phyloP scores from a whole-genome alignment of 768 basidiomycete species.

The Phylloporus arenicola region DNA sequence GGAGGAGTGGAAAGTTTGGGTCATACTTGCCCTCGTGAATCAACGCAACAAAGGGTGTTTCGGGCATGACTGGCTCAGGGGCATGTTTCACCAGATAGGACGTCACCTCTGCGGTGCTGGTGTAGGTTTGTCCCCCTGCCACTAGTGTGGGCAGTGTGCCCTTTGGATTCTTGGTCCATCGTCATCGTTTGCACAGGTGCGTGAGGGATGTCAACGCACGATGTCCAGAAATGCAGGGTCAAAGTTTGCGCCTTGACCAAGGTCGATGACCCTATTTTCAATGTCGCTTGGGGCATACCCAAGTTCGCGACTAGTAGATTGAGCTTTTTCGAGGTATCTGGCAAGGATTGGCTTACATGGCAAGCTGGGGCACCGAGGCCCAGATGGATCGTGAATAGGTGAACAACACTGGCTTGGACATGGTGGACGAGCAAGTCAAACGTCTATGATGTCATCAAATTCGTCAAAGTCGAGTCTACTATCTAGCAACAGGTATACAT shows the following conservation, averaged over 20 bases:
- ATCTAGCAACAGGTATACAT: background rate
- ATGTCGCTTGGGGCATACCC: slow-evolving; percentile 35
- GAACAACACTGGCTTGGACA: slow-evolving; percentile 30
- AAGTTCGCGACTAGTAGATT: slow-evolving; percentile 35
- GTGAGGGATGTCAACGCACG: slow-evolving; percentile 18
- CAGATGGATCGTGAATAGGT: slow-evolving; percentile 36
- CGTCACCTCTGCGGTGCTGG: slow-evolving; percentile 38
- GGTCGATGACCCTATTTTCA: slow-evolving; percentile 35
- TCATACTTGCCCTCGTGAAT: slow-evolving; percentile 44
- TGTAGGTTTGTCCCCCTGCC: slow-evolving; percentile 33
- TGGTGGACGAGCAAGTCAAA: background rate
- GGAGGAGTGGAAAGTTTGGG: slow-evolving; percentile 47
- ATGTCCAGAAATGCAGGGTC: slow-evolving; percentile 40
- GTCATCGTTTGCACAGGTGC: background rate
- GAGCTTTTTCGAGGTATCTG: too few species aligned
- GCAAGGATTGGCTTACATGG: slow-evolving; percentile 29
- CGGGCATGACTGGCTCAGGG: slow-evolving; percentile 31
- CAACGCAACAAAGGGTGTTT: slow-evolving; percentile 33
- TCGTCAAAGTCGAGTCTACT: slow-evolving; percentile 1
- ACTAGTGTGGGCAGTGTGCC: slow-evolving; percentile 42
- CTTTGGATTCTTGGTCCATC: slow-evolving; percentile 36
- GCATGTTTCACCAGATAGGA: slow-evolving; percentile 38
- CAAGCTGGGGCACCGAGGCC: slow-evolving; percentile 38
- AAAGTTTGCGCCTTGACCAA: slow-evolving; percentile 46
- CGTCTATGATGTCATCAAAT: slow-evolving; percentile 1